phyloP scores from a whole-genome alignment of 495 filamentous ascomycete species.

The Podospora bellae-mahoneyi region DNA sequence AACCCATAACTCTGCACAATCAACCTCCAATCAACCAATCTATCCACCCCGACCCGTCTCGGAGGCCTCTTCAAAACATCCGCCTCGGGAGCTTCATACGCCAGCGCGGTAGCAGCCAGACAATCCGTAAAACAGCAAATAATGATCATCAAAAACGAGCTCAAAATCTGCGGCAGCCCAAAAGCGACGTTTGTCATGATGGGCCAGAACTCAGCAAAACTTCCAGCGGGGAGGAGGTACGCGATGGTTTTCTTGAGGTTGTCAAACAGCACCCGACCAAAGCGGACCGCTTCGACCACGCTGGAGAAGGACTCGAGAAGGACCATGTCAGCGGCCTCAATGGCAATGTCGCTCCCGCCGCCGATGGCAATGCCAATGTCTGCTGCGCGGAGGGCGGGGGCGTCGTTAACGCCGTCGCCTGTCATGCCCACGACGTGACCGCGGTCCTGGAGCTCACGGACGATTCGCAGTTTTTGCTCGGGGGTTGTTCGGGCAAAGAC shows the following conservation, averaged over 20 bases:
- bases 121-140: constrained; percentile 70
- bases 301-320: constrained; percentile 63
- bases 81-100: constrained; percentile 69
- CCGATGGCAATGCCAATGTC: constrained; percentile 81
- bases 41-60: constrained; percentile 56
- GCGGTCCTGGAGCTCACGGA: constrained; percentile 60
- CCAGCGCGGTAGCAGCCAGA: constrained; percentile 60
- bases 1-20: constrained; percentile 62
- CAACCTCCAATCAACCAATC: constrained; percentile 62
- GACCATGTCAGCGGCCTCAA: constrained; percentile 69
- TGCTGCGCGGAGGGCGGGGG: constrained; percentile 68
- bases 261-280: constrained; percentile 65
- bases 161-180: constrained; percentile 64
- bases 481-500: constrained; percentile 69
- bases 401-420: constrained; percentile 81
- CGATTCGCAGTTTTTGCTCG: constrained; percentile 73
- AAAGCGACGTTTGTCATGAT: constrained; percentile 65
- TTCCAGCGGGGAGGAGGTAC: constrained; percentile 66
- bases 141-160: constrained; percentile 67
- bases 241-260: constrained; percentile 71
- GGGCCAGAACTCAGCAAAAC: constrained; percentile 69
- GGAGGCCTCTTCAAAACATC: constrained; percentile 61
- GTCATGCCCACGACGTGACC: constrained; percentile 57
- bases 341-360: constrained; percentile 71
- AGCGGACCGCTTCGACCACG: constrained; percentile 65